Conservation (phyloP, 371 early-diverging fungal species). For the Phascolomyces articulosus region DNA sequence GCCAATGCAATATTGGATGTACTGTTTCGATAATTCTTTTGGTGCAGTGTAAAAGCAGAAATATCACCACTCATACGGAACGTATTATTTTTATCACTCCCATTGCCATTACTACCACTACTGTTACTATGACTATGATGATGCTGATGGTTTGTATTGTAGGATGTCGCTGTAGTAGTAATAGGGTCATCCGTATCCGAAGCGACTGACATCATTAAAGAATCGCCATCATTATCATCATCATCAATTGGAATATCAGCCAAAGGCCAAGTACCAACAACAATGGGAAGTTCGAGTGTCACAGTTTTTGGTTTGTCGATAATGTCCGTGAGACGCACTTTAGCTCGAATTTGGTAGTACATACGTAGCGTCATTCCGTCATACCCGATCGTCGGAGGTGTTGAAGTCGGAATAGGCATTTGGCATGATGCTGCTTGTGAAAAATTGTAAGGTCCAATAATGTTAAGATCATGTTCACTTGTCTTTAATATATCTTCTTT, state of each 20-base stretch:
- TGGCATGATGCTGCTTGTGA: constrained; percentile 30
- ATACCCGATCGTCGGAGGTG: constrained; percentile 45
- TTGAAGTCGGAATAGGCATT: constrained; percentile 45
- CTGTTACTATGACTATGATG: not conserved
- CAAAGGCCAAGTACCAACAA: constrained; percentile 51
- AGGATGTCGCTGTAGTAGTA: not conserved
- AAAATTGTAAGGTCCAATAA: constrained; percentile 19
- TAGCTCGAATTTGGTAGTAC: constrained; percentile 37
- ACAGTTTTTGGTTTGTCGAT: constrained; percentile 7
- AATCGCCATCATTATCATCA: constrained; percentile 36
- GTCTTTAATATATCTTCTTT: constrained; percentile 24
- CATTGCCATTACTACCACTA: no score
- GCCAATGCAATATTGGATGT: constrained; percentile 2
- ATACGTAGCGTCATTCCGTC: constrained; percentile 37
- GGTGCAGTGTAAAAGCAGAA: constrained; percentile 6
- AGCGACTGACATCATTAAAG: constrained; percentile 7
- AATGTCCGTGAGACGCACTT: constrained; percentile 18
- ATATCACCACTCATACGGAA: constrained; percentile 4
- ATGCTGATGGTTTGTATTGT: constrained; percentile 15
- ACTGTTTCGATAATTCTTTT: not conserved
- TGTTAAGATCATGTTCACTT: constrained; percentile 21
- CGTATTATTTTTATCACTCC: not conserved
- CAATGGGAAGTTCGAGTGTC: constrained; percentile 38
- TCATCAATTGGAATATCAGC: constrained; percentile 52
- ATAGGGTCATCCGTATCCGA: constrained; percentile 4